Evolutionary conservation across 495 filamentous ascomycete species (phyloP).

Genomic region (Podospora tetraspora): DNA sequence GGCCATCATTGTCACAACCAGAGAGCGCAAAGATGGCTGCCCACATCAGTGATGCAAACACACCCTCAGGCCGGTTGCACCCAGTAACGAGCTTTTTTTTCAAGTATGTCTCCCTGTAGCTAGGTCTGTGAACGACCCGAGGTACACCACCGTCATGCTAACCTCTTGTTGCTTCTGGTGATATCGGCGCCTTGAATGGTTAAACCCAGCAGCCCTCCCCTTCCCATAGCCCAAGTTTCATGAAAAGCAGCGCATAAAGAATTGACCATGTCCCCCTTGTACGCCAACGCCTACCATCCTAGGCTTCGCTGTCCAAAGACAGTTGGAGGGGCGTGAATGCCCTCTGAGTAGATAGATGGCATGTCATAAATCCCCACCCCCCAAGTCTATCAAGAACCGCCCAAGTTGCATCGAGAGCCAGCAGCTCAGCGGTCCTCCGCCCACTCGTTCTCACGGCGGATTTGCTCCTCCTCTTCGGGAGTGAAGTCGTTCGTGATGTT

Average conservation of each 20-base stretch:
- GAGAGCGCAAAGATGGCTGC: neutral
- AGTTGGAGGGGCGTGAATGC: neutral
- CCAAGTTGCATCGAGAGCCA: neutral
- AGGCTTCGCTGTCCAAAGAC: neutral
- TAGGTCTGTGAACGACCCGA: neutral
- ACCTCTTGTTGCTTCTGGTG: neutral
- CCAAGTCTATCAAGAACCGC: neutral
- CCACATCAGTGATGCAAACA: neutral
- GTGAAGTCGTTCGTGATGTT: constrained; percentile 83
- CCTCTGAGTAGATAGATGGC: neutral
- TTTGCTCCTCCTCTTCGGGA: constrained; percentile 77
- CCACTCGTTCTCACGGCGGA: constrained; percentile 80
- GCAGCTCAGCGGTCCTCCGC: constrained; percentile 59
- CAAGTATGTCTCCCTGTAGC: neutral
- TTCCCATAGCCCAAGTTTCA: neutral
- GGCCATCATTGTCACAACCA: neutral
- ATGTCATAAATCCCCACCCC: neutral
- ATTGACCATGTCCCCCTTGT: neutral
- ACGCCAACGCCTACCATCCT: neutral
- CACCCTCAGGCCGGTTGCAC: neutral
- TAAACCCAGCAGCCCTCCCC: neutral
- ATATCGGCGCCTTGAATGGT: neutral
- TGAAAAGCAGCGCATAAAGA: neutral
- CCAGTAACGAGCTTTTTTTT: neutral
- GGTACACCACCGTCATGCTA: neutral